These are phyloP conservation scores for Talaromyces sp. DNA, from an alignment of 2,329 filamentous ascomycete species.

Conservation along the genomic window DNA sequence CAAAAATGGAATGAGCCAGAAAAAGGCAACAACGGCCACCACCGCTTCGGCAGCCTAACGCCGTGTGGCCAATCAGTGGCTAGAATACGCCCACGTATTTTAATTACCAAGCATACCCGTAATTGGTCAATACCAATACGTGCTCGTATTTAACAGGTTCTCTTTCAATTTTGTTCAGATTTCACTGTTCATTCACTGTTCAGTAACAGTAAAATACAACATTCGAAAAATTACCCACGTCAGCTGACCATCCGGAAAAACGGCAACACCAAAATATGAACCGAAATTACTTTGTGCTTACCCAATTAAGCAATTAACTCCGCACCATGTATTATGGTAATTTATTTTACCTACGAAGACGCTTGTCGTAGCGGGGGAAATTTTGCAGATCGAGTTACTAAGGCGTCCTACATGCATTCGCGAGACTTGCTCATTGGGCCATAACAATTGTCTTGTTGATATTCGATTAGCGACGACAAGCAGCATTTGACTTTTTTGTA, in stretches of 20 bases:
- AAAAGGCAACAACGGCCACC: slow-evolving; percentile 1
- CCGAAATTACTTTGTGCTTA: background rate
- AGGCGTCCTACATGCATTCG: background rate
- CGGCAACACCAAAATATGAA: background rate
- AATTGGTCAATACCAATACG: background rate
- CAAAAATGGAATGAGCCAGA: background rate
- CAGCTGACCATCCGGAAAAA: background rate
- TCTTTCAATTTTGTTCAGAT: too few relatives aligned
- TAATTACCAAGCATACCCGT: background rate
- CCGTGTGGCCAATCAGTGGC: background rate
- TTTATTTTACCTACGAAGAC: background rate
- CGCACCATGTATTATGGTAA: background rate
- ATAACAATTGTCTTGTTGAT: background rate
- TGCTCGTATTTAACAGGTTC: background rate
- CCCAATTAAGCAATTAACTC: background rate
- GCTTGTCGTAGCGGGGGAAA: background rate
- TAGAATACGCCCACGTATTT: background rate
- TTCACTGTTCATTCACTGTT: too few relatives aligned
- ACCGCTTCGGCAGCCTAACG: background rate
- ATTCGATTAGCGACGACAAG: background rate
- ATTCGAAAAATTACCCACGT: background rate
- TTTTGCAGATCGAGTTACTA: background rate
- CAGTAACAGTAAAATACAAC: background rate
- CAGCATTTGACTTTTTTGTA: background rate
- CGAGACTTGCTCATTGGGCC: background rate